phyloP scores from a whole-genome alignment of 352 stramenopile species.

The Globisporangium cylindrosporum region DNA sequence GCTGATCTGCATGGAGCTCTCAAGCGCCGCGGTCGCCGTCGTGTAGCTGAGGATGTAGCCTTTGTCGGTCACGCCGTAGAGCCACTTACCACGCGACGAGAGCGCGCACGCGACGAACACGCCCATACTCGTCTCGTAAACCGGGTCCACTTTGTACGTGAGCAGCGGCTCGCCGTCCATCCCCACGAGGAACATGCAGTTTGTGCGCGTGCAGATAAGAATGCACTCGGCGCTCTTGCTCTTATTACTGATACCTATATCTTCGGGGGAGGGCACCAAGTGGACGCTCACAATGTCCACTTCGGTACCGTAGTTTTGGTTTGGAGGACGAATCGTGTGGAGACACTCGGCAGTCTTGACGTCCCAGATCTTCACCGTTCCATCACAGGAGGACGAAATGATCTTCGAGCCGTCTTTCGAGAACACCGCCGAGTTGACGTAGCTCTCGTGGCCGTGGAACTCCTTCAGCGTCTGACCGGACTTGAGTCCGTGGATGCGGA shows the following conservation, averaged over 20 bases:
- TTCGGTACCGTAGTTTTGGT: conserved; percentile 47
- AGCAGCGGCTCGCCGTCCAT: conserved; percentile 58
- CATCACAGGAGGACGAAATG: conserved; percentile 89
- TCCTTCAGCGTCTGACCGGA: conserved; percentile 92
- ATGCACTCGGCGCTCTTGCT: conserved; percentile 55
- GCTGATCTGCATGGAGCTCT: conserved; percentile 79
- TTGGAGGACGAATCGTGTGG: conserved; percentile 65
- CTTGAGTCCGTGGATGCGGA: conserved; percentile 93
- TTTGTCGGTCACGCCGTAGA: conserved; percentile 88
- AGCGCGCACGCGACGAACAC: conserved; percentile 88
- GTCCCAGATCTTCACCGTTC: conserved; percentile 91
- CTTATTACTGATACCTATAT: conserved; percentile 21
- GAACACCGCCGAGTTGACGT: conserved; percentile 90
- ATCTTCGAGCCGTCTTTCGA: conserved; percentile 65
- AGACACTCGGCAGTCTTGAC: conserved; percentile 81
- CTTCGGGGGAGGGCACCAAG: conserved; percentile 37
- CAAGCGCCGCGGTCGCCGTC: conserved; percentile 48
- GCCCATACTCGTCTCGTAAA: conserved; percentile 56
- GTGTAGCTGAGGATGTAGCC: conserved; percentile 78
- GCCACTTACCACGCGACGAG: conserved; percentile 77
- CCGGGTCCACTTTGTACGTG: conserved; percentile 64
- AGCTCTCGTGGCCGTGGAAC: conserved; percentile 91
- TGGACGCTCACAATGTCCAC: conserved; percentile 76
- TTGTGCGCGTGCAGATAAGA: conserved; percentile 84
- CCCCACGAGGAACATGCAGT: conserved; percentile 77